Evolutionary conservation across 805 yeast species (phyloP).

Genomic region (Jamesozyma gamospora): DNA sequence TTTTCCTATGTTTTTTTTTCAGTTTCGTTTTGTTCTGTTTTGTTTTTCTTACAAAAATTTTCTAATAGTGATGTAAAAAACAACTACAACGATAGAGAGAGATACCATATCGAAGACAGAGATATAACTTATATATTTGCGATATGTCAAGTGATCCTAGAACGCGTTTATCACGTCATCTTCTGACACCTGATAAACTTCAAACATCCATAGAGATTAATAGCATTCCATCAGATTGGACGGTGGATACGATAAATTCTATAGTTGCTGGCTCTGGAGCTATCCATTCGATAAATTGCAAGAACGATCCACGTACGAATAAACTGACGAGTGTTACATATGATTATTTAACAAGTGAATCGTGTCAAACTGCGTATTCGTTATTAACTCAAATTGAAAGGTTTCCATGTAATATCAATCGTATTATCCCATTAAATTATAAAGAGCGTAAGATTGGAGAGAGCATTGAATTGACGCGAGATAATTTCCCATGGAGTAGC

Average conservation of each 20-base stretch:
- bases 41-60: no score
- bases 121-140: no score
- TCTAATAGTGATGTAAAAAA: no score
- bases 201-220: constrained; percentile 24
- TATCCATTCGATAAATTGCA: constrained; percentile 45
- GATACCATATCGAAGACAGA: no score
- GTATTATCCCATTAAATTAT: constrained; percentile 20
- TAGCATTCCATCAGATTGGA: constrained; percentile 65
- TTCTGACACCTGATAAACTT: constrained; percentile 24
- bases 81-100: no score
- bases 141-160: constrained; percentile 26
- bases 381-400: constrained; percentile 19
- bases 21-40: no score
- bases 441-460: constrained; percentile 5
- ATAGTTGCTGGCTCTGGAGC: constrained; percentile 67
- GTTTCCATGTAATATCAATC: constrained; percentile 22
- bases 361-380: constrained; percentile 21
- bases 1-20: no score
- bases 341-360: constrained; percentile 20
- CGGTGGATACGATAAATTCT: constrained; percentile 47
- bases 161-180: constrained; percentile 25
- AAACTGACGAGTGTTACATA: constrained; percentile 35
- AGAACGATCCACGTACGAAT: constrained; percentile 31
- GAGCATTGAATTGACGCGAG: constrained; percentile 18
- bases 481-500: constrained; percentile 25